Evolutionary conservation across 768 basidiomycete species (phyloP).

Genomic region (Tricholoma flavovirens): DNA sequence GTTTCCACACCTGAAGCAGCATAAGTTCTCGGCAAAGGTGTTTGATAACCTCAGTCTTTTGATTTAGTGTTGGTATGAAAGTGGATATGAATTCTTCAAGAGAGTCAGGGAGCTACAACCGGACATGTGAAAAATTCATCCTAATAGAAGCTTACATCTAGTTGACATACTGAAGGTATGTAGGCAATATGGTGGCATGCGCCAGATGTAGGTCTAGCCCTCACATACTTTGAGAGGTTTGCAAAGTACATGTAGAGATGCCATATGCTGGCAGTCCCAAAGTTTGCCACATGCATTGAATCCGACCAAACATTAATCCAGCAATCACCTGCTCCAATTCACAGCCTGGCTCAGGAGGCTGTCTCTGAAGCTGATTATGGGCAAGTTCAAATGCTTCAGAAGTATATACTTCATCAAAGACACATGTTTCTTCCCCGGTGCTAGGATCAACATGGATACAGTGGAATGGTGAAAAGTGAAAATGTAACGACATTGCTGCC

Average conservation of each 20-base stretch:
- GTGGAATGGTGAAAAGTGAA: conserved; percentile 9
- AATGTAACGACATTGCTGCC: neutral
- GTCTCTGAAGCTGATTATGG: neutral
- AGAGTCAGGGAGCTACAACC: neutral
- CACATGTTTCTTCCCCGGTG: neutral
- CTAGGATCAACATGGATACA: conserved; percentile 11
- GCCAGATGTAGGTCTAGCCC: conserved; percentile 20
- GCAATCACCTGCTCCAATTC: conserved; percentile 11
- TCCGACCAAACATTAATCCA: conserved; percentile 27
- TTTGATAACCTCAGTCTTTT: too few relatives aligned
- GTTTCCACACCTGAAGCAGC: too few relatives aligned
- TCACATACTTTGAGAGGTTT: conserved; percentile 32
- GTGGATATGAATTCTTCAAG: neutral
- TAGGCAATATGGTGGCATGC: conserved; percentile 35
- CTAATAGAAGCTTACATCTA: neutral
- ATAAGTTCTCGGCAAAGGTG: too few relatives aligned
- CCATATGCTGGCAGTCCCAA: conserved; percentile 36
- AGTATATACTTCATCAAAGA: conserved; percentile 9
- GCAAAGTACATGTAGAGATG: conserved; percentile 32
- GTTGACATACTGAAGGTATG: conserved; percentile 25
- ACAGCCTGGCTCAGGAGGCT: neutral
- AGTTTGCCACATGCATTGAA: conserved; percentile 27
- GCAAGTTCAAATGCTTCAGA: conserved; percentile 9
- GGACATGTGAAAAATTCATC: neutral
- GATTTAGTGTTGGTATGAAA: neutral